Evolutionary conservation across 1,139 yeast genomes (phyloP).

Genomic region (Blastobotrys persicus): DNA sequence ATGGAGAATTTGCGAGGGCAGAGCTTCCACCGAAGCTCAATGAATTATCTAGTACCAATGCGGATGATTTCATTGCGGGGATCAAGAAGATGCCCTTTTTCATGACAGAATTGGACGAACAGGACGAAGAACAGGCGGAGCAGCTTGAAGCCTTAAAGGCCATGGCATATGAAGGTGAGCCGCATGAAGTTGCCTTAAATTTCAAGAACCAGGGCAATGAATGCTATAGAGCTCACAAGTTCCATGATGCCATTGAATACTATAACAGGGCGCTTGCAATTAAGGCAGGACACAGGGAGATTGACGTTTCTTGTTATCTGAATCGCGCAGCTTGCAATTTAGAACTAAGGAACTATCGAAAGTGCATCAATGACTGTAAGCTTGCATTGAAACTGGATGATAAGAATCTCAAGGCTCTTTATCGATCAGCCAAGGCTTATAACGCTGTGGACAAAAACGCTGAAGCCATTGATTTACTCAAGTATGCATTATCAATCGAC

Average conservation of each 20-base stretch:
- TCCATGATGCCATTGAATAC: constrained; percentile 69
- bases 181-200: constrained; percentile 84
- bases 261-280: constrained; percentile 81
- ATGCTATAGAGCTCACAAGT: constrained; percentile 66
- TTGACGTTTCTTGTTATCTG: constrained; percentile 63
- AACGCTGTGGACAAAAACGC: constrained; percentile 62
- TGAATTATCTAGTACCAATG: constrained; percentile 42
- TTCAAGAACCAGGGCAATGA: constrained; percentile 95
- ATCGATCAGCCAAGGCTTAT: constrained; percentile 80
- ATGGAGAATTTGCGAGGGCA: constrained; percentile 60
- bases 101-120: constrained; percentile 81
- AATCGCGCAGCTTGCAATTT: constrained; percentile 93
- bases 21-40: constrained; percentile 78
- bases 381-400: constrained; percentile 65
- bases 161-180: constrained; percentile 93
- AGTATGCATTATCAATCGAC: constrained; percentile 63
- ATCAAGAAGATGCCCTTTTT: constrained; percentile 86
- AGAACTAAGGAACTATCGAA: constrained; percentile 71
- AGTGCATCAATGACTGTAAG: constrained; percentile 84
- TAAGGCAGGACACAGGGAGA: constrained; percentile 44
- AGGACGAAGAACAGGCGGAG: constrained; percentile 71
- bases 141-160: constrained; percentile 87
- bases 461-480: constrained; percentile 67
- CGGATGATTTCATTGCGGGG: constrained; percentile 76
- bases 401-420: constrained; percentile 76